Conservation (phyloP, 139 green algal species). For the Microglena sp. region DNA sequence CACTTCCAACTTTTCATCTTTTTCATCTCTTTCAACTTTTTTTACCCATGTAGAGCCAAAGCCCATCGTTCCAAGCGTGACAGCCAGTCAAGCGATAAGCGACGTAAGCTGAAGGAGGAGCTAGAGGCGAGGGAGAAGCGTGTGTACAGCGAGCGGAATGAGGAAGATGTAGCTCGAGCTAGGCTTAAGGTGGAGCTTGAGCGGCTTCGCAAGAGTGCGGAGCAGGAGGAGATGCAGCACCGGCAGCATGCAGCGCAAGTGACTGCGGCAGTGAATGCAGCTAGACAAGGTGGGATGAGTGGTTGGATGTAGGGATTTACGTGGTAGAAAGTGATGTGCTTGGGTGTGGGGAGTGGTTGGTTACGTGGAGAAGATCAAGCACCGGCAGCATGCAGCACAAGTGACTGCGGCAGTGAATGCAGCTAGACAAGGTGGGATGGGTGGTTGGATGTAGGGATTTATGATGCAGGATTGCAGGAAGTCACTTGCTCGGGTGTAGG, state of each 20-base stretch:
- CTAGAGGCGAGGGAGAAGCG: slow-evolving; percentile 59
- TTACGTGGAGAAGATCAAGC: too few species aligned
- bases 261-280: slow-evolving; percentile 9
- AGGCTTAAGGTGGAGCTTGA: slow-evolving; percentile 50
- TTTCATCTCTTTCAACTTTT: too few species aligned
- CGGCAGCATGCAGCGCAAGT: slow-evolving; percentile 14
- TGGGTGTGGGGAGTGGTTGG: too few species aligned
- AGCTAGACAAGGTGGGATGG: too few species aligned
- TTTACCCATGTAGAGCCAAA: slow-evolving; percentile 51
- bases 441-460: too few species aligned
- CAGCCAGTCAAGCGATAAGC: slow-evolving; percentile 49
- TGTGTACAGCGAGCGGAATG: slow-evolving; percentile 17
- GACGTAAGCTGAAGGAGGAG: slow-evolving; percentile 52
- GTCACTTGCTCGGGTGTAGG: too few species aligned
- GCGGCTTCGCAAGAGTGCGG: slow-evolving; percentile 30
- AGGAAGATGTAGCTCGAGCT: slow-evolving; percentile 33
- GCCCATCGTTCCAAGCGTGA: slow-evolving; percentile 23
- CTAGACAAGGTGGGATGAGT: too few species aligned
- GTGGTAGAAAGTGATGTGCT: too few species aligned
- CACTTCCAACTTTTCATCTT: too few species aligned
- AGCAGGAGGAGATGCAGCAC: slow-evolving; percentile 22
- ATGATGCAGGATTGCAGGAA: too few species aligned
- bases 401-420: too few species aligned
- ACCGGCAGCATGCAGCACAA: too few species aligned
- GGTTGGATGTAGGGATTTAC: background rate